phyloP scores from a whole-genome alignment of 2,329 filamentous ascomycete species.

The Colletotrichum theobromicola region DNA sequence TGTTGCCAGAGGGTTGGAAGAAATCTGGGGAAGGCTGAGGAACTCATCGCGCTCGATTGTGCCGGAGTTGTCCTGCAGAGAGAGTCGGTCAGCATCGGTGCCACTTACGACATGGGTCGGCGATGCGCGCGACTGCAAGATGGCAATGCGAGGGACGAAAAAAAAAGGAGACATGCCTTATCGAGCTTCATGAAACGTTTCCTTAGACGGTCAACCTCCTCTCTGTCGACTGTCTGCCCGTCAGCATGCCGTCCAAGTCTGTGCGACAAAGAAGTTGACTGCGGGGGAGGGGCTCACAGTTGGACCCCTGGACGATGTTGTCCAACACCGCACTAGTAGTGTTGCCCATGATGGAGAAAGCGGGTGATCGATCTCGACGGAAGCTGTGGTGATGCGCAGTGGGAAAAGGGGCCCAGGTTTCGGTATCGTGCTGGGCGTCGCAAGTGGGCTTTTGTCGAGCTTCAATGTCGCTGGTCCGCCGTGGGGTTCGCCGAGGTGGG shows the following conservation, averaged over 20 bases:
- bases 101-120: not conserved
- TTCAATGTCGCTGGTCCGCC: constrained; percentile 6
- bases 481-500: constrained; percentile 4
- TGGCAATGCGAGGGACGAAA: not conserved
- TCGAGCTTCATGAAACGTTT: constrained; percentile 99
- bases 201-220: constrained; percentile 92
- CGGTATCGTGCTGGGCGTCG: not conserved
- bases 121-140: not conserved
- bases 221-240: constrained; percentile 77
- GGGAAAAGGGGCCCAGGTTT: not conserved
- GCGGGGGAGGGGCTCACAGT: constrained; percentile 67
- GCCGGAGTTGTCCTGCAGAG: constrained; percentile 87
- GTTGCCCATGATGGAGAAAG: constrained; percentile 64
- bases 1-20: constrained; percentile 95
- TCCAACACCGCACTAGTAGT: constrained; percentile 80
- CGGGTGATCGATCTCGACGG: not conserved
- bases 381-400: not conserved
- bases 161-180: constrained; percentile 66
- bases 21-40: constrained; percentile 94
- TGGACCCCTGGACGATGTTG: constrained; percentile 94
- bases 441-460: constrained; percentile 6
- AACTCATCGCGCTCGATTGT: constrained; percentile 99
- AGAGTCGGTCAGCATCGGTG: constrained; percentile 4
- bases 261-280: constrained; percentile 19
- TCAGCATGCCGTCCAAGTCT: constrained; percentile 14